A percentile compares a stretch with the other conserved stretches of the same genome.
phyloP scores from a whole-genome alignment of 257 asterid genomes.

The Gentiana macrophylla region DNA sequence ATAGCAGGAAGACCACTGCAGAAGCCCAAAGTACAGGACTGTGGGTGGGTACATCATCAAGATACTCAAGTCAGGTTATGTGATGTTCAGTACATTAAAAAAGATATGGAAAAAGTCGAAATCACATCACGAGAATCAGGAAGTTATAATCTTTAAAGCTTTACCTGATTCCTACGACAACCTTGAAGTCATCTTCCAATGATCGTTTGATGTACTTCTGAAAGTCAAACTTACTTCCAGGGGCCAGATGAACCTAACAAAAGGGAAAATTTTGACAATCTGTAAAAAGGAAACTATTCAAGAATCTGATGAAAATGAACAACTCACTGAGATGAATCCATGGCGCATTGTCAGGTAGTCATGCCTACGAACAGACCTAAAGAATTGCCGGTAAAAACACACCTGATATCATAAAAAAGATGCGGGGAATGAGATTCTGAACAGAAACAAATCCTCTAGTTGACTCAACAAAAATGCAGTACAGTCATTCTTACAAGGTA shows the following conservation, averaged over 20 bases:
- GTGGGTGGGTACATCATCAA: conserved; percentile 13
- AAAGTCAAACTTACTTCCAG: conserved; percentile 89
- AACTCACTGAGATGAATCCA: conserved; percentile 81
- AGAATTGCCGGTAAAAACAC: conserved; percentile 75
- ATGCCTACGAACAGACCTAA: conserved; percentile 66
- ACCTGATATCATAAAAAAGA: conserved; percentile 25
- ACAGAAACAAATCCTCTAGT: background rate
- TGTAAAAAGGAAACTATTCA: background rate
- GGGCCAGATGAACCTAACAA: conserved; percentile 81
- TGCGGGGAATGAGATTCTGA: background rate
- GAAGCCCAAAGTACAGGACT: conserved; percentile 67
- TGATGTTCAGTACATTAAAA: background rate
- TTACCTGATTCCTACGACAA: conserved; percentile 85
- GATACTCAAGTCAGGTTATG: conserved; percentile 8
- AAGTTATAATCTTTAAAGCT: background rate
- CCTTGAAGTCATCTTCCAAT: conserved; percentile 93
- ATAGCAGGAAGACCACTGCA: conserved; percentile 64
- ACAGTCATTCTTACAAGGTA: conserved; percentile 46
- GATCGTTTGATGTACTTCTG: conserved; percentile 93
- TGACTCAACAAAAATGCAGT: background rate
- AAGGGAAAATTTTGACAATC: background rate
- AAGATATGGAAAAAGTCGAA: background rate
- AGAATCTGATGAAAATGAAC: too few relatives aligned
- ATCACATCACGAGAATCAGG: background rate
- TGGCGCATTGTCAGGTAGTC: conserved; percentile 88